Evolutionary conservation across 208 protist genomes (phyloP).

Genomic region (Tritrichomonas musculus): DNA sequence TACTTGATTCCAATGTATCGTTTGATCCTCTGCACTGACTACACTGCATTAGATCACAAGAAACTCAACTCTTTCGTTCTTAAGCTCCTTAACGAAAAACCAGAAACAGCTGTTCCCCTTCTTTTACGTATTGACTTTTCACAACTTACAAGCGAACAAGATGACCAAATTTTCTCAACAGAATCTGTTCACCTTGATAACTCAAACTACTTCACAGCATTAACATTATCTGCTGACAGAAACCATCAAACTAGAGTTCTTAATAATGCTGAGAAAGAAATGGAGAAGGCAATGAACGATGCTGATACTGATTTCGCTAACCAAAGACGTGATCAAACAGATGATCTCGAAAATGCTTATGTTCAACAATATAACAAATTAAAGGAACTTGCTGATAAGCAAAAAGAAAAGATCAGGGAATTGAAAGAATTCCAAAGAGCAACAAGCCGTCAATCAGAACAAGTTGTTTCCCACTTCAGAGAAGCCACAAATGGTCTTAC

Average conservation of each 20-base stretch:
- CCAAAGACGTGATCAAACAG: not conserved
- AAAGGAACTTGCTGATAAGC: not conserved
- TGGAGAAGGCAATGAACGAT: not conserved
- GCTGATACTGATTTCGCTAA: not conserved
- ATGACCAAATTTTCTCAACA: not conserved
- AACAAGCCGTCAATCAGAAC: no score
- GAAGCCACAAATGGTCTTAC: no score
- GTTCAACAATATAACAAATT: not conserved
- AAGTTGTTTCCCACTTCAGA: no score
- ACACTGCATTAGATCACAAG: not conserved
- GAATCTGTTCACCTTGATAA: not conserved
- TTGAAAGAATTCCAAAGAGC: not conserved
- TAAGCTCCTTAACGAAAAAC: not conserved
- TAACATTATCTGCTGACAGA: not conserved
- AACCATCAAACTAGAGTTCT: not conserved
- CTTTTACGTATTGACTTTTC: not conserved
- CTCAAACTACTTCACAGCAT: not conserved
- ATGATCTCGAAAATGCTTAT: not conserved
- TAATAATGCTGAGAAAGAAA: not conserved
- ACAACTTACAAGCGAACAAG: not conserved
- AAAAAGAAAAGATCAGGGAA: not conserved
- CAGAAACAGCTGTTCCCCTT: constrained; percentile 19
- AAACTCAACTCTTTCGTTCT: not conserved
- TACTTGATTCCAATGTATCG: not conserved
- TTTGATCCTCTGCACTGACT: not conserved